Evolutionary conservation across 2,329 filamentous ascomycete genomes (phyloP).

Genomic region (Pseudocercospora musae): DNA sequence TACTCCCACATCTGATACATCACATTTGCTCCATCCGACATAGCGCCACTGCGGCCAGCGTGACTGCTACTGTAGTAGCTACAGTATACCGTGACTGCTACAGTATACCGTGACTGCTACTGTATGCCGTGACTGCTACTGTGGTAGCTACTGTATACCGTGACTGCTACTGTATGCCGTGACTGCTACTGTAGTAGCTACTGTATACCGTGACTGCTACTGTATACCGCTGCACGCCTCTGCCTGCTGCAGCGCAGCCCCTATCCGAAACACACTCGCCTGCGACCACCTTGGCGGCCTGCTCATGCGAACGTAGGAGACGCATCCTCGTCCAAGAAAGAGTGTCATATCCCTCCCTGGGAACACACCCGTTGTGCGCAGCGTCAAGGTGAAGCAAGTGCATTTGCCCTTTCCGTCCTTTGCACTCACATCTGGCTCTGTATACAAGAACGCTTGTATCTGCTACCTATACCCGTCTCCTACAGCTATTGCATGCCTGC

Average conservation of each 20-base stretch:
- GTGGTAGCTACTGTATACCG: no score
- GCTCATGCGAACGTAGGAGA: background rate
- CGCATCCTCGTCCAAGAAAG: background rate
- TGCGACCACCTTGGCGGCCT: background rate
- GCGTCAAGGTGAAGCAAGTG: background rate
- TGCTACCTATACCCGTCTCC: background rate
- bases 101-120: no score
- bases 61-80: no score
- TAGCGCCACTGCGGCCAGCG: background rate
- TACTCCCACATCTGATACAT: constrained; percentile 9
- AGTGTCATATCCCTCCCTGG: background rate
- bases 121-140: no score
- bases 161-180: no score
- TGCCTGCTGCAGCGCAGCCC: constrained; percentile 9
- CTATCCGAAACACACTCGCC: constrained; percentile 13
- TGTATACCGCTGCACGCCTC: no score
- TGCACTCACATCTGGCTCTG: background rate
- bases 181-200: no score
- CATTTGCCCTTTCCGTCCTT: background rate
- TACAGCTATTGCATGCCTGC: background rate
- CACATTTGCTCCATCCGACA: constrained; percentile 7
- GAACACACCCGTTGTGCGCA: background rate
- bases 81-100: no score
- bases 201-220: no score
- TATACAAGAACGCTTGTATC: background rate